Conservation (phyloP, 805 yeast genomes). For the Yamadazyma phyllophila region DNA sequence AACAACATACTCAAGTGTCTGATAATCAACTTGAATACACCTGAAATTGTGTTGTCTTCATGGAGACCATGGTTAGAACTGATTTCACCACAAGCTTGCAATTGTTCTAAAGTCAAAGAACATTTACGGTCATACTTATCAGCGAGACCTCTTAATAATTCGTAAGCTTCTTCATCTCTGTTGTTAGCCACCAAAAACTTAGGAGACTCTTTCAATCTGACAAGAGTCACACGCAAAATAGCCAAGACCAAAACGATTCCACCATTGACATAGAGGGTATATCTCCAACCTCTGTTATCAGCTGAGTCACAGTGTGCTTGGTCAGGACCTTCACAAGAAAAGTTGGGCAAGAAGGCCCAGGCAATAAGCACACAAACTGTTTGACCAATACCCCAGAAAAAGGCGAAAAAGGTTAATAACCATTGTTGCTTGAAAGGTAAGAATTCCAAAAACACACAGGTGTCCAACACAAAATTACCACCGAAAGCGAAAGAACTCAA, state of each 20-base stretch:
- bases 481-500: slow-evolving; percentile 49
- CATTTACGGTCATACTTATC: slow-evolving; percentile 44
- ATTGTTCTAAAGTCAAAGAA: slow-evolving; percentile 46
- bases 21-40: slow-evolving; percentile 20
- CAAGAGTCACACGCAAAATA: slow-evolving; percentile 27
- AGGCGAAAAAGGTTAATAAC: slow-evolving; percentile 47
- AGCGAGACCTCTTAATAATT: slow-evolving; percentile 43
- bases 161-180: slow-evolving; percentile 49
- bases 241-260: slow-evolving; percentile 47
- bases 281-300: slow-evolving; percentile 63
- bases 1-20: slow-evolving; percentile 46
- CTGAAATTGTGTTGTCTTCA: slow-evolving; percentile 19
- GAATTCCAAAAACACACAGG: slow-evolving; percentile 16
- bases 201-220: slow-evolving; percentile 52
- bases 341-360: slow-evolving; percentile 54
- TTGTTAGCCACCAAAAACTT: slow-evolving; percentile 54
- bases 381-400: slow-evolving; percentile 65
- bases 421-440: slow-evolving; percentile 51
- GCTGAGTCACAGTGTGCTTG: slow-evolving; percentile 39
- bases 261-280: slow-evolving; percentile 47
- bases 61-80: slow-evolving; percentile 19
- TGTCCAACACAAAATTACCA: slow-evolving; percentile 42
- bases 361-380: slow-evolving; percentile 52
- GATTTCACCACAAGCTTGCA: slow-evolving; percentile 43
- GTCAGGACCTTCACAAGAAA: slow-evolving; percentile 40